Base-by-base conservation (phyloP, 2,329 filamentous ascomycete species). In the Raffaelea albimanens region DNA sequence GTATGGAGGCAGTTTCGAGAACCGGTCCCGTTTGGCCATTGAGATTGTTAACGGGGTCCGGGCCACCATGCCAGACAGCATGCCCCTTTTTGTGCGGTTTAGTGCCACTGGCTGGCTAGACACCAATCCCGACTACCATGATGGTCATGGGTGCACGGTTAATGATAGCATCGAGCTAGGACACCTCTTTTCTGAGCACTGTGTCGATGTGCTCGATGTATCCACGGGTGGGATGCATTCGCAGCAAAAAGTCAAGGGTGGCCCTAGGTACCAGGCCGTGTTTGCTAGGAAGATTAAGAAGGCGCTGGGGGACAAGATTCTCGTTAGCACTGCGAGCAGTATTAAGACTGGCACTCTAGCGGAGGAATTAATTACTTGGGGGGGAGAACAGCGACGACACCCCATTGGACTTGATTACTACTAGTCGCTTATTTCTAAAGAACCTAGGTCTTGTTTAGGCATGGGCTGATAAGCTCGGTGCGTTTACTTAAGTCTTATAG, bases 191-290 rank as follows among this genome's bases (percentile, higher is more conserved):
- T 81, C 80, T 0, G 73, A 78, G 2, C 69, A 66, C 13, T 85
- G 86, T 2, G 77, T 91, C 2, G 85, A 93, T 59, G 67, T 91
- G 2, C 66, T 91, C 1, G 87, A 93, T 56, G 75, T 89, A 11
- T 83, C 78, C 1, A 76, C 73, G 2, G 85, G 78, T 1, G 87
- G 85, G 3, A 76, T 75, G 40, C 78, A 87, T 56, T 63, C 72
- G 0, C 58, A 63, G 42, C 77, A 82, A 55, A 76, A 80, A 48
- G 72, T 83, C 45, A 67, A 72, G 25, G 59, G 66, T 2, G 78
- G 76, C 0, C 79, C 80, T 0, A 83, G 72, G 0, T 90, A 88
- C 65, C 86, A 91, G 63, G 81, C 75, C 0, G 77, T 73, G 0
- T 84, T 88, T 55, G 80, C 86, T 0, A 77, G 82, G 57, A 71